phyloP scores from a whole-genome alignment of 2,329 filamentous ascomycete species.

The Ascochyta fabae region DNA sequence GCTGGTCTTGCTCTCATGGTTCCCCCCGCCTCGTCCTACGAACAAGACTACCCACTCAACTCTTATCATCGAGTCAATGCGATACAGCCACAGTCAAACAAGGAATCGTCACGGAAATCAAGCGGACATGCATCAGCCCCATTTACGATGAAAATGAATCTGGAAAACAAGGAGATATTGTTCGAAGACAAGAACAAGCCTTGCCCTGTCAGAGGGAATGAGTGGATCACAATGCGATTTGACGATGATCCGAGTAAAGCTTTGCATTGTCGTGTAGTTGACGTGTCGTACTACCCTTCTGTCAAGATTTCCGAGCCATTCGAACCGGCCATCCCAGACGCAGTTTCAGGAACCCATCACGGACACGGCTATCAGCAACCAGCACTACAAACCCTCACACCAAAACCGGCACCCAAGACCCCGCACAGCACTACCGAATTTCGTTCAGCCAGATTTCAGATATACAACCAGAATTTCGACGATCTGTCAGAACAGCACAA shows the following conservation, averaged over 20 bases:
- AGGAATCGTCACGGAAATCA: background rate
- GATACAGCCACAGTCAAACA: background rate
- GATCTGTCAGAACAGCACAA: conserved; percentile 57
- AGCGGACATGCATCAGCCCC: background rate
- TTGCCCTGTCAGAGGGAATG: conserved; percentile 53
- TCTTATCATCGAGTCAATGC: background rate
- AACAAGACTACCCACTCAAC: conserved; percentile 19
- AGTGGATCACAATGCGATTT: conserved; percentile 59
- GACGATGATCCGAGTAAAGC: conserved; percentile 20
- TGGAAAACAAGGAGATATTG: conserved; percentile 50
- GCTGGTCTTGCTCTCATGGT: conserved; percentile 63
- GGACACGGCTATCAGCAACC: background rate
- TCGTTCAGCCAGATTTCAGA: conserved; percentile 43
- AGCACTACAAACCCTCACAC: background rate
- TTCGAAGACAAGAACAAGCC: conserved; percentile 42
- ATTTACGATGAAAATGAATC: conserved; percentile 41
- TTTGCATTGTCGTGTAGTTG: conserved; percentile 59
- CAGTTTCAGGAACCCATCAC: background rate
- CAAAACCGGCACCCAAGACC: background rate
- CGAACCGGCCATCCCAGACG: conserved; percentile 11
- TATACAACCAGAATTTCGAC: conserved; percentile 66
- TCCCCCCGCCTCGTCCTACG: conserved; percentile 46
- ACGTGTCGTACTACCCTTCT: conserved; percentile 54
- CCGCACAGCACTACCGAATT: conserved; percentile 31
- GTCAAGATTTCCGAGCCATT: conserved; percentile 45